Percentiles rank a stretch among this genome's conserved stretches.
These are phyloP conservation scores for Euclidium syriacum DNA, from an alignment of 345 rosid species.

Conservation along the genomic window DNA sequence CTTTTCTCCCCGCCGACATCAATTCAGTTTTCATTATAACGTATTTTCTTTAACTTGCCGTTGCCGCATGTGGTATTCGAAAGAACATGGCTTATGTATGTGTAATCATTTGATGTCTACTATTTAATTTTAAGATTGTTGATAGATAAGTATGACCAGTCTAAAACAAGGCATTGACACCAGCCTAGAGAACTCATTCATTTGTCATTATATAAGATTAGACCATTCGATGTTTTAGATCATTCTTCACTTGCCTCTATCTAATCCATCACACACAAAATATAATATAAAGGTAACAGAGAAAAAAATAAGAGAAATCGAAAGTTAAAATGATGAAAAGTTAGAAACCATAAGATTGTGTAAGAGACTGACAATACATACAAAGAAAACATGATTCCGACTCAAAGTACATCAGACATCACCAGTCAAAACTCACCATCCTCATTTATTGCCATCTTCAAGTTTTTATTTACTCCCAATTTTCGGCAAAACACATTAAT, in stretches of 20 bases:
- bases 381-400: conserved; percentile 24
- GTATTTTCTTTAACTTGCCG: too few species aligned
- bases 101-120: background rate
- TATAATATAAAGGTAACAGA: background rate
- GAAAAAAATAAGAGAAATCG: too few species aligned
- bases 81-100: too few species aligned
- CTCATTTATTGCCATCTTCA: conserved; percentile 15
- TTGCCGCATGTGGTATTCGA: too few species aligned
- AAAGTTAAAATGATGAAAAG: conserved; percentile 18
- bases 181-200: conserved; percentile 13
- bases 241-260: conserved; percentile 15
- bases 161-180: conserved; percentile 8
- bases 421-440: conserved; percentile 25
- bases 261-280: background rate
- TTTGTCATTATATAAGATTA: conserved; percentile 15
- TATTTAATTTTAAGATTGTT: conserved; percentile 17
- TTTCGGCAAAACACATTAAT: background rate
- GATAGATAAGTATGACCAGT: conserved; percentile 11
- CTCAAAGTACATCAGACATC: conserved; percentile 12
- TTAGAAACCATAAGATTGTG: conserved; percentile 24
- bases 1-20: too few species aligned
- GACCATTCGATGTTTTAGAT: conserved; percentile 17
- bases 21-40: too few species aligned
- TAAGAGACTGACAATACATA: conserved; percentile 23
- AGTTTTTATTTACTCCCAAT: conserved; percentile 1